Evolutionary conservation across 345 rosid species (phyloP), one percentile per base, ranked within the genome.

Genomic region (Lepidium sativum): DNA sequence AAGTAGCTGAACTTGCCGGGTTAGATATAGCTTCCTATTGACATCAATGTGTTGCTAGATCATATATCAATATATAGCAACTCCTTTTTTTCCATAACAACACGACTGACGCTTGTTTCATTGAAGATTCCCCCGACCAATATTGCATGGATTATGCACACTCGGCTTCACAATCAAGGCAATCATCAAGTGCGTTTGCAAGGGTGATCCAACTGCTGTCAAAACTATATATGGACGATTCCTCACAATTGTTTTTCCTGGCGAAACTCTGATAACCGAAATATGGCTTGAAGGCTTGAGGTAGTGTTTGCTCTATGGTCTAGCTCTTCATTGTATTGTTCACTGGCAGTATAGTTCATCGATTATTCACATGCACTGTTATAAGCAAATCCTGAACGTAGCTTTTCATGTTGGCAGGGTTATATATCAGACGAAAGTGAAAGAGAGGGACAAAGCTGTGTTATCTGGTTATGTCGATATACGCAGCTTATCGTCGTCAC

Each of bases 231-330:
- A 81, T 0, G 91, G 88, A 20, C 65, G 89, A 38, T 90, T 94
- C 79, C 92, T 94, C 59, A 47, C 80, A n/a, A 91, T 80, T 21
- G 95, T 86, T 58, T 86, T 84, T 70, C 97, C 97, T 8, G 89
- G 89, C 4, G 97, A 91, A 72, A 86, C 92, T 33, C 76, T 85
- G 67, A 69, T 83, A 15, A 90, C 95, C 0, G 91, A 86, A 54
- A 88, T 88, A 91, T 94, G 97, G 99, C 80, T 88, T 32, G 73
- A 86, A 60, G 89, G 86, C 67, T 70, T 63, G 63, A 86, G 97
- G 99, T 90, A 69, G 14, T 53, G 14, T 48, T 35, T 48, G 0
- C 15, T 21, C 6, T 53, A 10, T 31, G 31, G 8, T 42, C 37
- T 34, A 12, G 27, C 6, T 29, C 18, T 50, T 8, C 6, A 13